Percentiles rank a stretch among this genome's conserved stretches.
These are phyloP conservation scores for Tricholoma saponaceum DNA, from an alignment of 768 basidiomycete genomes.

Conservation along the genomic window DNA sequence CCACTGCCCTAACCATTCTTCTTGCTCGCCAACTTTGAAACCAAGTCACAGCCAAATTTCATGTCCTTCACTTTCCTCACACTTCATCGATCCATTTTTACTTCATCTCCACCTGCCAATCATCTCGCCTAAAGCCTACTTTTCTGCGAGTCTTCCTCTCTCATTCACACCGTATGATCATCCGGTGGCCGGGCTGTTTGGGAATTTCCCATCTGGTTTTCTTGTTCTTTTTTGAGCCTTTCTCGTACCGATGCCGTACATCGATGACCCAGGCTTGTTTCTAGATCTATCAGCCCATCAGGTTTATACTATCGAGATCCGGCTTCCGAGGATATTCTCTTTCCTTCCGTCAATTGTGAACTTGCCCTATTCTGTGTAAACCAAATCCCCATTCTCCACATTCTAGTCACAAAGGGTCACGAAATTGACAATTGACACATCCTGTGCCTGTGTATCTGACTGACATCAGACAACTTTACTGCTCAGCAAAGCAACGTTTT, in stretches of 20 bases:
- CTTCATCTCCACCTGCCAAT: slow-evolving; percentile 9
- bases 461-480: slow-evolving; percentile 20
- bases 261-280: too few relatives aligned
- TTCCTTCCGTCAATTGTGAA: neutral
- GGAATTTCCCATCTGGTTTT: slow-evolving; percentile 3
- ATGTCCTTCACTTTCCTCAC: neutral
- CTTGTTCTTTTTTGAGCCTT: slow-evolving; percentile 4
- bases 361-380: slow-evolving; percentile 1
- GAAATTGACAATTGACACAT: neutral
- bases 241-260: slow-evolving; percentile 19
- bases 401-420: slow-evolving; percentile 4
- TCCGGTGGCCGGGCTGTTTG: slow-evolving; percentile 8
- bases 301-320: slow-evolving; percentile 36
- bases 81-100: slow-evolving; percentile 1
- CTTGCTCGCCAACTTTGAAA: neutral
- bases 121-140: slow-evolving; percentile 7
- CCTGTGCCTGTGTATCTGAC: slow-evolving; percentile 18
- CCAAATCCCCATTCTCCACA: slow-evolving; percentile 10
- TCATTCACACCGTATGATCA: neutral
- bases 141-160: neutral
- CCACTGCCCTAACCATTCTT: neutral
- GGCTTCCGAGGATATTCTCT: slow-evolving; percentile 28
- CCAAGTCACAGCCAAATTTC: neutral
- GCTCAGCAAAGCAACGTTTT: slow-evolving; percentile 37
- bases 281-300: slow-evolving; percentile 26